Percentiles rank a stretch among this genome's conserved stretches.
phyloP scores from a whole-genome alignment of 176 grass and related monocot species.

The Raddia guianensis region DNA sequence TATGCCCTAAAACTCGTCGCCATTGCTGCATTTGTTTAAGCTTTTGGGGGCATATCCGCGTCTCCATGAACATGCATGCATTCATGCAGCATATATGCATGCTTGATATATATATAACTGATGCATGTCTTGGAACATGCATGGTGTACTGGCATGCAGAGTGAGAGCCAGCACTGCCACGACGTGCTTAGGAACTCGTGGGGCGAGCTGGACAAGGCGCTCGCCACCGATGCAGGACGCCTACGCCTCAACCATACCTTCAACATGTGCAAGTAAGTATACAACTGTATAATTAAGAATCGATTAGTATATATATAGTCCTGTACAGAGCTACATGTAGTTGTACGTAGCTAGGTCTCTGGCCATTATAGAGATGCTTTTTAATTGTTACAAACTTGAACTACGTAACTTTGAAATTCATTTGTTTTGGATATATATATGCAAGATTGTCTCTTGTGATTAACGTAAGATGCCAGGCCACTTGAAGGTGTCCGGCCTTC shows the following conservation, averaged over 20 bases:
- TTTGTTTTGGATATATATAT: no score
- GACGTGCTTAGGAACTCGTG: slow-evolving; percentile 54
- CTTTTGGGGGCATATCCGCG: not conserved
- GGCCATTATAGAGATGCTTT: not conserved
- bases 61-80: no score
- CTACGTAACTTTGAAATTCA: no score
- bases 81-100: no score
- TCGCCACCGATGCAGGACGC: slow-evolving; percentile 26
- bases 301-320: no score
- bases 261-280: slow-evolving; percentile 49
- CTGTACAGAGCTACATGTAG: no score
- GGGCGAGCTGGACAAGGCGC: slow-evolving; percentile 25
- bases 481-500: no score
- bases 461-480: no score
- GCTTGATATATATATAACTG: no score
- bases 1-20: not conserved
- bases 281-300: no score
- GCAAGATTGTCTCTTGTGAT: no score
- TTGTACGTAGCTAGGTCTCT: no score
- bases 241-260: slow-evolving; percentile 41
- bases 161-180: slow-evolving; percentile 55
- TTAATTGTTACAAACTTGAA: not conserved
- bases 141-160: slow-evolving; percentile 17
- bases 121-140: not conserved
- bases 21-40: not conserved